These are phyloP conservation scores for Aspergillus ochraceus DNA, from an alignment of 2,329 filamentous ascomycete species.

Conservation along the genomic window DNA sequence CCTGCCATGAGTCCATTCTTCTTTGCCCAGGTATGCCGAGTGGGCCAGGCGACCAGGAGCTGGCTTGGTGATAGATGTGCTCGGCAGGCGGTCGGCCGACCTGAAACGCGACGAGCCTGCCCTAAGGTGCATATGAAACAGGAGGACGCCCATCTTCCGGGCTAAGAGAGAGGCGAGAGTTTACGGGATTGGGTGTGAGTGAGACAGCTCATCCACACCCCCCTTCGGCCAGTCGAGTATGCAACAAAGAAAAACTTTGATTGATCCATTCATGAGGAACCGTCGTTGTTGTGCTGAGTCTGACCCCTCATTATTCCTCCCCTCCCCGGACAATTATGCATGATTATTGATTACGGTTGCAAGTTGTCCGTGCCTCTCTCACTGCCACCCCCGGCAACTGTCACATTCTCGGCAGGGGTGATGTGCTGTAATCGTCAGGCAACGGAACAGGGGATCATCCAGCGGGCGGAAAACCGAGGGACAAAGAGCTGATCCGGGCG, in stretches of 20 bases:
- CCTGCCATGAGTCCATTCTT: constrained; percentile 11
- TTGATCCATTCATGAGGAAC: not conserved
- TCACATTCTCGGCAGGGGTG: not conserved
- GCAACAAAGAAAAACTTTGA: not conserved
- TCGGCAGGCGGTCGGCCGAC: not conserved
- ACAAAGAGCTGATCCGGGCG: not conserved
- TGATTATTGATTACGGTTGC: not conserved
- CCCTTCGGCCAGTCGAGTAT: not conserved
- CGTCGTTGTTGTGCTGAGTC: not conserved
- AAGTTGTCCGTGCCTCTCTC: not conserved
- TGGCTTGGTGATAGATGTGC: constrained; percentile 1
- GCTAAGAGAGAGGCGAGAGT: not conserved
- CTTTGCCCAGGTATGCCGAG: constrained; percentile 17
- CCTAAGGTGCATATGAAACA: constrained; percentile 17
- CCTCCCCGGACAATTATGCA: not conserved
- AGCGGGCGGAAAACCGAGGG: not conserved
- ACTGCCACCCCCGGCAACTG: not conserved
- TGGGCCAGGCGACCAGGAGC: constrained; percentile 12
- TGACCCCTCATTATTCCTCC: not conserved
- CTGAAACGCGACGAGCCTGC: constrained; percentile 17
- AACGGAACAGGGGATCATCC: not conserved
- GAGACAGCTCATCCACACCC: not conserved
- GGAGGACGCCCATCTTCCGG: constrained; percentile 9
- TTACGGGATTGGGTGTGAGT: not conserved
- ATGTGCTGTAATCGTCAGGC: not conserved